Evolutionary conservation across 2,329 filamentous ascomycete genomes (phyloP), one percentile per base, ranked within the genome.

Genomic region (Trichoderma sp.): DNA sequence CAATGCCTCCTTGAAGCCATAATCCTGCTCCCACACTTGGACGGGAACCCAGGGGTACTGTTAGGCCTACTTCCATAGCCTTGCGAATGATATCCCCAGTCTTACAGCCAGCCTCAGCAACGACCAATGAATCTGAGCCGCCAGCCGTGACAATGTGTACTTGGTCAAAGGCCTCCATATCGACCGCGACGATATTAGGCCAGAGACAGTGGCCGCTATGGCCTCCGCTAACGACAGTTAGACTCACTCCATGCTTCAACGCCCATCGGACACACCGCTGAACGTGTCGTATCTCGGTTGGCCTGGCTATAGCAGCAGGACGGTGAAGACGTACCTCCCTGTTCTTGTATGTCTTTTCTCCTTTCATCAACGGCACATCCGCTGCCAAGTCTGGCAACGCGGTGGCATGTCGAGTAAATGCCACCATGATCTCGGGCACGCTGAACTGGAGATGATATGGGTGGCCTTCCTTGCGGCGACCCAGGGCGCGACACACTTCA

Each of bases 1-100:
- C 88, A 60, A 91, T 88, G 64, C 88, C 88, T 52, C 89, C 89
- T 79, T 91, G 88, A 58, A 91, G 79, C 87, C 87, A 90, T 16
- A 88, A 72, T 0, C 89, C 89, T 0, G 86, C 84, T 3, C 89
- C 88, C 31, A 91, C 87, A 72, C 87, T 90, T 71, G 88, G 88
- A 6, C 88, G 86, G 31, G 86, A 75, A 2, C 88, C 89, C 3
- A 91, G 75, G 0, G 88, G 88, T 2, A 91, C 83, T 68, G 84
- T 86, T 65, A 90, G 0, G 2, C 83, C 85, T 0, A 72, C 79
- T 1, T 69, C 77, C 80, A 84, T 84, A 47, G 85, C 73, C 63
- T 81, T 79, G 24, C 74, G 72, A 72, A 90, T 72, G 70, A 91
- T 85, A 60, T 88, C 84, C 0, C 81, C 85, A 0, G 83, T 83